These are phyloP conservation scores for Saturnispora halmiae DNA, from an alignment of 805 yeast species.

Conservation along the genomic window DNA sequence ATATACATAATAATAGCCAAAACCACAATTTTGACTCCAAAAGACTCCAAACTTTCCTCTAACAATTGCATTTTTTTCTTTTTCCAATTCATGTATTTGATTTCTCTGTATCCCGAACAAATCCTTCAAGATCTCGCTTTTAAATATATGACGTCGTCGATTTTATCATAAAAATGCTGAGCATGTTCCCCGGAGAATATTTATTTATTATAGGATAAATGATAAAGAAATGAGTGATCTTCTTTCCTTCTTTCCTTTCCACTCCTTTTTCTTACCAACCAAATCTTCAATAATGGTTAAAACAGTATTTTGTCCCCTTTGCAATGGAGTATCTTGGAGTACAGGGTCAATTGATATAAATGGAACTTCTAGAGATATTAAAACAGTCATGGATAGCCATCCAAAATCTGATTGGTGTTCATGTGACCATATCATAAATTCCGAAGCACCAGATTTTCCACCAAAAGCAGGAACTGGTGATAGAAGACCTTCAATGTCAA, in stretches of 20 bases:
- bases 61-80: no score
- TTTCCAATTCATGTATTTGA: no score
- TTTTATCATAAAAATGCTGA: no score
- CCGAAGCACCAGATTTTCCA: conserved; percentile 37
- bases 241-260: not conserved
- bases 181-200: conserved; percentile 3
- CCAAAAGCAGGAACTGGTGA: conserved; percentile 56
- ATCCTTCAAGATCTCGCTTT: no score
- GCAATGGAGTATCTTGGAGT: conserved; percentile 50
- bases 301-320: conserved; percentile 32
- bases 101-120: no score
- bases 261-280: not conserved
- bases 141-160: no score
- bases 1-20: no score
- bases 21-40: no score
- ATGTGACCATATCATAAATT: conserved; percentile 38
- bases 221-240: not conserved
- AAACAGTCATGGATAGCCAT: conserved; percentile 45
- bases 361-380: conserved; percentile 30
- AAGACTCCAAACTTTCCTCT: no score
- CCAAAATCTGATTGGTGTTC: conserved; percentile 45
- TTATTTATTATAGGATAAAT: not conserved
- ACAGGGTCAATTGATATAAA: conserved; percentile 39
- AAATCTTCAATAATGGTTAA: conserved; percentile 22
- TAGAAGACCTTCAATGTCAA: not conserved